Base-by-base conservation (phyloP, 768 basidiomycete species). In the Pisolithus microcarpus region DNA sequence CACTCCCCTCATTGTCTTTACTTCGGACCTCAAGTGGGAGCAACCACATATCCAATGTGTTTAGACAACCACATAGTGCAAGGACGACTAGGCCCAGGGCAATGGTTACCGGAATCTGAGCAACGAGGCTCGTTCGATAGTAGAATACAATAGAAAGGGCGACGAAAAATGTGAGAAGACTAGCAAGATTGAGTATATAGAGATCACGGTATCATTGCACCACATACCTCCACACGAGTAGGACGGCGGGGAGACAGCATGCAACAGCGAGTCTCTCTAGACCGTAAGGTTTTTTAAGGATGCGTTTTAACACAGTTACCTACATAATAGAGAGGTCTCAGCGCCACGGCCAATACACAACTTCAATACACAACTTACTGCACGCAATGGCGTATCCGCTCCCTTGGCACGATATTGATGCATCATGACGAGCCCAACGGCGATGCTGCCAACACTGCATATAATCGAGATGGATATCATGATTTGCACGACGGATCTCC, bases 221-320 rank as follows among this genome's bases (percentile, higher is more conserved):
- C 2, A 46, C 67, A 49, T 47, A 73, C 73, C 67, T 58, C 66
- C 70, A 74, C 64, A 74, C 65, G 38, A 74, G 57, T 7, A 72
- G 52, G 34, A 69, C 69, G 31, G 73, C 70, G 6, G 72, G 72
- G 39, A 74, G 64, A 51, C 67, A 70, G 45, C 68, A 75, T 46
- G 70, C 61, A 31, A 74, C 68, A 5, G 73, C 62, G 28, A 75
- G 58, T 11, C 65, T 59, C 45, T 73, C 72, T 2, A 70, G 53
- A 13, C 71, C 70, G 18, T 63, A 54, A 7, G 46, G 45, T 24
- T 58, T 53, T 11, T 57, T 53, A 5, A 66, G 48, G 13, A 66
- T 66, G 4, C 62, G 65, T 43, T 58, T 64, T 48, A 66, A 43
- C 2, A 64, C 55, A 15, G 54, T 43, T 15, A 66, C 55, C 65